These are phyloP conservation scores for Sporodiniella umbellata DNA, from an alignment of 371 early-diverging fungal species.

Conservation along the genomic window DNA sequence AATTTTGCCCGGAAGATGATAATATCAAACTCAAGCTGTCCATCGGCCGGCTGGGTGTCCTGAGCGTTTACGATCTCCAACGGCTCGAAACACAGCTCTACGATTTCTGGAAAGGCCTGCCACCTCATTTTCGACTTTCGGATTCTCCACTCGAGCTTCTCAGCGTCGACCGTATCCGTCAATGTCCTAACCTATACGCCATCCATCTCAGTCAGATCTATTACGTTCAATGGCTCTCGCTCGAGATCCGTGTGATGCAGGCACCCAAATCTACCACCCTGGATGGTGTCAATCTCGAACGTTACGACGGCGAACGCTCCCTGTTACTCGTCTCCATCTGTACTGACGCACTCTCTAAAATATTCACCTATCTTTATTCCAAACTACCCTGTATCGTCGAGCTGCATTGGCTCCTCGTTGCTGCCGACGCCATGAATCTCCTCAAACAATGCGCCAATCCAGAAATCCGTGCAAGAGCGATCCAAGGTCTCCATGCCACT, in stretches of 20 bases:
- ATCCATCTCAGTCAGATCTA: constrained; percentile 33
- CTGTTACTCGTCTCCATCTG: constrained; percentile 37
- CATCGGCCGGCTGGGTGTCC: constrained; percentile 16
- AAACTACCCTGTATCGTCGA: constrained; percentile 34
- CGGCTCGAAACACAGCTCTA: constrained; percentile 28
- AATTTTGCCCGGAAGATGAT: constrained; percentile 16
- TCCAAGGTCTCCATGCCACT: constrained; percentile 17
- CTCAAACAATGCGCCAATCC: constrained; percentile 22
- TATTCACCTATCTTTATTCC: constrained; percentile 23
- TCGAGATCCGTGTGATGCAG: constrained; percentile 36
- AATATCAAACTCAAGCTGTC: constrained; percentile 24
- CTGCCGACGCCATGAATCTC: constrained; percentile 28
- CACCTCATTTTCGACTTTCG: constrained; percentile 21
- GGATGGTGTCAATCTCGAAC: constrained; percentile 19
- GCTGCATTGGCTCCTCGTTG: constrained; percentile 35
- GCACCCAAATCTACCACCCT: constrained; percentile 21
- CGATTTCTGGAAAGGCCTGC: constrained; percentile 33
- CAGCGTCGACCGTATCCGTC: constrained; percentile 28
- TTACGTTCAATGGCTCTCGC: constrained; percentile 31
- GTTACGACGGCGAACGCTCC: constrained; percentile 36
- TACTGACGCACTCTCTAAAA: constrained; percentile 36
- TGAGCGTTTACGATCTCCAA: constrained; percentile 20
- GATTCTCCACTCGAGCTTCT: constrained; percentile 34
- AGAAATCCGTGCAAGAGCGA: constrained; percentile 28
- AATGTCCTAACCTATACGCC: constrained; percentile 21